Base-by-base conservation (phyloP, 2,329 filamentous ascomycete species). In the Camillea tinctor region DNA sequence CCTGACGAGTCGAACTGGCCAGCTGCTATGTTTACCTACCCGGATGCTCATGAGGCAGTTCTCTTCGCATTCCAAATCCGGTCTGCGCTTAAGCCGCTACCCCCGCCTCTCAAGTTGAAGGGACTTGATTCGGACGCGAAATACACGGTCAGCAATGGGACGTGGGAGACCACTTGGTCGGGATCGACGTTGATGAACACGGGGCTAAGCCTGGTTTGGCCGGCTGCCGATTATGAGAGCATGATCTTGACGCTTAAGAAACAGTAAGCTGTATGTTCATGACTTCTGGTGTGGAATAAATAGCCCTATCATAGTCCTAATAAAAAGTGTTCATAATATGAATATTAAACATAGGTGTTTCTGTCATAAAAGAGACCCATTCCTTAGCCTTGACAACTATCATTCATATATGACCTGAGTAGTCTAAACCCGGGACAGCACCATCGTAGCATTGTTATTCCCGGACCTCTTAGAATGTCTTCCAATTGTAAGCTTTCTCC, bases 131-230 rank as follows among this genome's bases (percentile, higher is more conserved):
- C 80, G 0, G 60, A 68, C 5, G 84, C 84, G 0, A 78, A 70
- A 54, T 89, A 89, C 65, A 80, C 73, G 17, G 73, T 85, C 19
- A 76, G 81, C 50, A 83, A 81, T 26, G 66, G 68, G 2, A 68
- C 61, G 0, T 68, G 63, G 57, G 80, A 83, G 26, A 75, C 72
- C 23, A 81, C 79, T 6, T 83, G 82, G 61, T 83, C 81, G 0
- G 87, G 86, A 0, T 79, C 80, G 9, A 88, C 84, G 7, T 75
- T 88, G 67, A 88, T 88, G 84, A 88, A 86, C 63, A 77, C 78
- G 1, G 87, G 86, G 0, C 67, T 89, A 44, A 87, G 71, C 77
- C 81, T 70, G 64, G 72, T 4, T 82, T 86, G 64, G 67, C 61
- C 64, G 66, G 59, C 74, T 0, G 75, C 72, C 0, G 85, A 88